A percentile compares a stretch with the other conserved stretches of the same genome.
phyloP scores from a whole-genome alignment of 306 rosid genomes.

The Vicia faba region DNA sequence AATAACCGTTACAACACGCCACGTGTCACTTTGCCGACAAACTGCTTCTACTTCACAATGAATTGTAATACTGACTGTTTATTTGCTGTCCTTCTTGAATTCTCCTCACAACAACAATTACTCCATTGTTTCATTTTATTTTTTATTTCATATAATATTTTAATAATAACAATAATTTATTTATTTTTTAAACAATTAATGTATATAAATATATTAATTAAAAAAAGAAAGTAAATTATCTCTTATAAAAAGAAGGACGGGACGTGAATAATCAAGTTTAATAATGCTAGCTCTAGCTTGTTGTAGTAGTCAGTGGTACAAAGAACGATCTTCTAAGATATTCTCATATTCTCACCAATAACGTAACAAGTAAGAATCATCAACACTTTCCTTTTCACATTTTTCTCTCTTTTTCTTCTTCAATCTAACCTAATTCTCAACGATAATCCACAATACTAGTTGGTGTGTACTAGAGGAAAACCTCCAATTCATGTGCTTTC shows the following conservation, averaged over 20 bases:
- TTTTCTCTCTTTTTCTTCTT: background rate
- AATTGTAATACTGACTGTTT: too few relatives aligned
- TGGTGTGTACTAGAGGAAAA: constrained; percentile 2
- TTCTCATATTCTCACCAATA: background rate
- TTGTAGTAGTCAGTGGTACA: background rate
- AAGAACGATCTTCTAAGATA: background rate
- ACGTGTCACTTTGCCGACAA: constrained; percentile 43
- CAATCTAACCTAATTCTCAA: constrained; percentile 4
- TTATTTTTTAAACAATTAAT: too few relatives aligned
- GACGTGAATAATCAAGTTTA: too few relatives aligned
- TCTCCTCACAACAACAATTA: background rate
- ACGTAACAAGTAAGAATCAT: background rate
- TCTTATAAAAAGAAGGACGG: too few relatives aligned
- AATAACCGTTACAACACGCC: constrained; percentile 37
- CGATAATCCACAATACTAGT: background rate
- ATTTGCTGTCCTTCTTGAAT: background rate
- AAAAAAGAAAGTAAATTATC: too few relatives aligned
- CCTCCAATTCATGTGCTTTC: background rate
- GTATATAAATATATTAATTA: too few relatives aligned
- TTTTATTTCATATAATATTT: too few relatives aligned
- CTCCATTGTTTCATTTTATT: background rate
- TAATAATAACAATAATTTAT: too few relatives aligned
- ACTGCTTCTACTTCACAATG: constrained; percentile 12
- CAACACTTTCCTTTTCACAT: background rate
- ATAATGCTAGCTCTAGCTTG: too few relatives aligned